A percentile compares a stretch with the other conserved stretches of the same genome.
Evolutionary conservation across 2,329 filamentous ascomycete species (phyloP).

Genomic region (Colletotrichum tofieldiae): DNA sequence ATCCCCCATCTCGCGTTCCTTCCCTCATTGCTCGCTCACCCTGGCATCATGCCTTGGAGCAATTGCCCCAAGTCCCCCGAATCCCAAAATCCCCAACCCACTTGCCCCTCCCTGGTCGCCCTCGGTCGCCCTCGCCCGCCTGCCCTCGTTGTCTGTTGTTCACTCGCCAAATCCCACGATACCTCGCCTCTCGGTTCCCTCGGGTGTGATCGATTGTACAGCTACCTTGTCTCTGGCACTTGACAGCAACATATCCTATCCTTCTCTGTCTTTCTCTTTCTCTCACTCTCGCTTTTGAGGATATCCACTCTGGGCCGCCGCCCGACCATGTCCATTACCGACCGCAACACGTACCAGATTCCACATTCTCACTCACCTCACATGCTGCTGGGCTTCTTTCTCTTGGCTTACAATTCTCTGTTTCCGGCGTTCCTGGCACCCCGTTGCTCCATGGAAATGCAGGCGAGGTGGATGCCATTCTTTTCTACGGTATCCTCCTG

Average conservation of each 20-base stretch:
- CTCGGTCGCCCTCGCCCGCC: neutral
- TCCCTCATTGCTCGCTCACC: slow-evolving; percentile 10
- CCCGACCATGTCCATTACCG: neutral
- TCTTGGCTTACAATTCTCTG: slow-evolving; percentile 10
- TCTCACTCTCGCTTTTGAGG: neutral
- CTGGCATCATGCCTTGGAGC: slow-evolving; percentile 12
- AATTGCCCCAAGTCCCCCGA: neutral
- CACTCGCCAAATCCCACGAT: slow-evolving; percentile 3
- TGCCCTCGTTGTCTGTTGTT: neutral
- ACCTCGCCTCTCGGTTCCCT: neutral
- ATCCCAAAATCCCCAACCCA: neutral
- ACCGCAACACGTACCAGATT: slow-evolving; percentile 10
- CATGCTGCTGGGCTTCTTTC: neutral
- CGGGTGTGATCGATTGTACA: neutral
- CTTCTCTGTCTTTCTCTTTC: neutral
- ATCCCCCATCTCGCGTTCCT: slow-evolving; percentile 17
- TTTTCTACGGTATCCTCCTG: neutral
- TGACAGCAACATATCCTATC: neutral
- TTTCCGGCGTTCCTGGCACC: slow-evolving; percentile 16
- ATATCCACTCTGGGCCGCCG: slow-evolving; percentile 10
- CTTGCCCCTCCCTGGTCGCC: neutral
- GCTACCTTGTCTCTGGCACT: neutral
- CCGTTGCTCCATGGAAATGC: neutral
- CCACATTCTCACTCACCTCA: slow-evolving; percentile 15
- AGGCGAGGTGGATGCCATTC: neutral